A percentile compares a stretch with the other conserved stretches of the same genome.
These are phyloP conservation scores for Rhizopogon salebrosus DNA, from an alignment of 768 basidiomycete genomes.

Conservation along the genomic window DNA sequence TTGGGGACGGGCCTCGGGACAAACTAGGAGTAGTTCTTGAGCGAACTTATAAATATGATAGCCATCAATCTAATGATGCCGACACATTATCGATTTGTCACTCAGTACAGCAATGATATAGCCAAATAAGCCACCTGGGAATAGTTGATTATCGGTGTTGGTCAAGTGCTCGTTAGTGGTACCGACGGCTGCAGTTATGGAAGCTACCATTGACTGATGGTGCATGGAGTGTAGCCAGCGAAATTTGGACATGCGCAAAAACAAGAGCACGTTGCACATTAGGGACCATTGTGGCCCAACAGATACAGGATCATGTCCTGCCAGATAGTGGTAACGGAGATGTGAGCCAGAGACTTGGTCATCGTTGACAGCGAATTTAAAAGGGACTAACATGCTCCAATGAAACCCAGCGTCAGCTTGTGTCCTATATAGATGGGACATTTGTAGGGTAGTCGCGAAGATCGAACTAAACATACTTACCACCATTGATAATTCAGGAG, in stretches of 20 bases:
- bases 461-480: no score
- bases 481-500: no score
- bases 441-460: no score
- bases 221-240: conserved; percentile 8
- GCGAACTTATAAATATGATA: conserved; percentile 8
- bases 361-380: conserved; percentile 7
- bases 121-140: conserved; percentile 11
- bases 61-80: neutral
- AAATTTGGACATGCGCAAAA: conserved; percentile 13
- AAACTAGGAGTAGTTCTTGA: conserved; percentile 14
- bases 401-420: no score
- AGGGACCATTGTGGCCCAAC: neutral
- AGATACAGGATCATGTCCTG: conserved; percentile 12
- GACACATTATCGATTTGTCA: neutral
- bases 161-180: neutral
- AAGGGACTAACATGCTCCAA: no score
- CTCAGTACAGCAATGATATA: conserved; percentile 12
- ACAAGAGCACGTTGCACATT: conserved; percentile 5
- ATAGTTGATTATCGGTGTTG: conserved; percentile 1
- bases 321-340: conserved; percentile 3
- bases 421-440: neutral
- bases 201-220: conserved; percentile 5
- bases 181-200: conserved; percentile 5
- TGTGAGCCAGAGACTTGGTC: conserved; percentile 1
- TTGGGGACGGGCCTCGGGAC: neutral